Percentiles rank a stretch among this genome's conserved stretches.
These are phyloP conservation scores for Solanum medicagineum DNA, from an alignment of 257 asterid genomes.

Conservation along the genomic window DNA sequence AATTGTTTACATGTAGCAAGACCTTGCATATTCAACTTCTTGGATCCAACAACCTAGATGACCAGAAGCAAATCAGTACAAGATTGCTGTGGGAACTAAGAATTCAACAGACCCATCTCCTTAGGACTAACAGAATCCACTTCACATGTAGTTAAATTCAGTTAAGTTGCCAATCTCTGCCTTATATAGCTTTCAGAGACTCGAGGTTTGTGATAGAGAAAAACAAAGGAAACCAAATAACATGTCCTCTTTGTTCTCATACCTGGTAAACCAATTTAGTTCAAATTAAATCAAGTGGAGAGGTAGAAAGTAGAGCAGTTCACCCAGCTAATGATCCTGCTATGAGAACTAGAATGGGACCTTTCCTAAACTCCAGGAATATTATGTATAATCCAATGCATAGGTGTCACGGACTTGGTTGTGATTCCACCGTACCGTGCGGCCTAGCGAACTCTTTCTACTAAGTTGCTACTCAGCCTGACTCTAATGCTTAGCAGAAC, in stretches of 20 bases:
- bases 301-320: conserved; percentile 76
- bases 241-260: background rate
- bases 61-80: conserved; percentile 10
- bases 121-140: background rate
- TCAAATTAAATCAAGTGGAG: conserved; percentile 84
- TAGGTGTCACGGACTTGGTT: conserved; percentile 12
- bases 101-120: background rate
- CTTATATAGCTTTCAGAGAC: background rate
- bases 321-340: conserved; percentile 92
- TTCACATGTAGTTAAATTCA: background rate
- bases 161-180: background rate
- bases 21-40: conserved; percentile 26
- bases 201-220: background rate
- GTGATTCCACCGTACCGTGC: no score
- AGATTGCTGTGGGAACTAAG: background rate
- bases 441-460: no score
- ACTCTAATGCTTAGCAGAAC: no score
- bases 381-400: conserved; percentile 64
- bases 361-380: conserved; percentile 49
- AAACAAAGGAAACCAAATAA: background rate
- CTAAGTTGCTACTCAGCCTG: no score
- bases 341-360: conserved; percentile 73
- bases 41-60: conserved; percentile 51
- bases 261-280: conserved; percentile 88
- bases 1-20: conserved; percentile 28